Conservation (phyloP, 495 filamentous ascomycete genomes). For the Lichina pygmaea region DNA sequence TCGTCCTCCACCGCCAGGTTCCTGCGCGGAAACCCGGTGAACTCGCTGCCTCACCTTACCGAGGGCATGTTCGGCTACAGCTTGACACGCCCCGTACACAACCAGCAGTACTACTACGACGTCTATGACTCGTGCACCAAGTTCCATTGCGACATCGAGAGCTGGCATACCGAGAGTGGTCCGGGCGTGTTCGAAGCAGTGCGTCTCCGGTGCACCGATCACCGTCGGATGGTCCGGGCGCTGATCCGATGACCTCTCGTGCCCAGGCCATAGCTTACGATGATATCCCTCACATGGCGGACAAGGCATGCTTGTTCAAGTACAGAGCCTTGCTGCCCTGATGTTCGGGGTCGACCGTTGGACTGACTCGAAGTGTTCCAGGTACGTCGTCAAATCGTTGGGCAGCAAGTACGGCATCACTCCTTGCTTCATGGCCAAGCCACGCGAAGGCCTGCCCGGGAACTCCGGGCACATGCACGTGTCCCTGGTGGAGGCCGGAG, state of each 20-base stretch:
- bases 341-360: background rate
- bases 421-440: constrained; percentile 98
- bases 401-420: constrained; percentile 72
- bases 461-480: constrained; percentile 93
- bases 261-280: constrained; percentile 51
- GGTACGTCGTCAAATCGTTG: constrained; percentile 64
- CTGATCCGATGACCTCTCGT: background rate
- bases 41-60: constrained; percentile 48
- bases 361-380: background rate
- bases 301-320: constrained; percentile 82
- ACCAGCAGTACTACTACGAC: constrained; percentile 83
- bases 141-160: constrained; percentile 68
- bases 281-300: constrained; percentile 67
- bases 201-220: constrained; percentile 7
- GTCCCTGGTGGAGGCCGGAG: constrained; percentile 40
- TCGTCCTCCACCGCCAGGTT: constrained; percentile 48
- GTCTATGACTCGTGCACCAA: constrained; percentile 60
- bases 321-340: constrained; percentile 12
- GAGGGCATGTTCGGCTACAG: constrained; percentile 98
- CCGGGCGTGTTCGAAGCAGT: constrained; percentile 91
- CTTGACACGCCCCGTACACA: constrained; percentile 72
- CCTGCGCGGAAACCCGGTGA: constrained; percentile 42
- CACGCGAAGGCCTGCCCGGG: constrained; percentile 63
- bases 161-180: constrained; percentile 93
- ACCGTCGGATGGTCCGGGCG: background rate